phyloP scores from a whole-genome alignment of 805 yeast genomes.

The Lipomyces yamanashiensis region DNA sequence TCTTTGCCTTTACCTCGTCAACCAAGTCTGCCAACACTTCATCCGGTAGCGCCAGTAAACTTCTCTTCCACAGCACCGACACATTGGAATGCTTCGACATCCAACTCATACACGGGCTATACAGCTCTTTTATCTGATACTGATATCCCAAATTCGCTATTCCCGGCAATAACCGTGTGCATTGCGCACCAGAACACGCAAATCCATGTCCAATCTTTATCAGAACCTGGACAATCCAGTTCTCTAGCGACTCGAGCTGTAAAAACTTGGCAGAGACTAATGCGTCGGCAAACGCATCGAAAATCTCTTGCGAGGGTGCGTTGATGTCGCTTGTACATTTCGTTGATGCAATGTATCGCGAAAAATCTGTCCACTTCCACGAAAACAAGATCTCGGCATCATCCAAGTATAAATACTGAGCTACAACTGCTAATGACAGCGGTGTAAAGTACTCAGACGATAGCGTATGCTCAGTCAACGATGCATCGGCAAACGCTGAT shows the following conservation, averaged over 20 bases:
- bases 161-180: constrained; percentile 26
- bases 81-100: constrained; percentile 29
- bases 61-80: constrained; percentile 30
- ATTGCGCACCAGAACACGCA: constrained; percentile 31
- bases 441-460: constrained; percentile 37
- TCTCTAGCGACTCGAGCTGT: constrained; percentile 33
- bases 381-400: constrained; percentile 33
- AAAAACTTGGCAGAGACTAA: constrained; percentile 34
- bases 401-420: constrained; percentile 32
- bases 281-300: constrained; percentile 32
- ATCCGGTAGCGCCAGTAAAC: constrained; percentile 24
- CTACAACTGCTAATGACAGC: constrained; percentile 33
- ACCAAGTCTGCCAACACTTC: constrained; percentile 26
- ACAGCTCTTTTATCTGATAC: constrained; percentile 22
- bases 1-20: constrained; percentile 22
- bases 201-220: constrained; percentile 29
- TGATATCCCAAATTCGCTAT: constrained; percentile 32
- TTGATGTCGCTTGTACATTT: constrained; percentile 33
- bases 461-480: constrained; percentile 23
- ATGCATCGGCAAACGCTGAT: constrained; percentile 35
- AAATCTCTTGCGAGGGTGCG: constrained; percentile 33
- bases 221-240: constrained; percentile 29
- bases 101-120: constrained; percentile 32
- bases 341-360: constrained; percentile 27
- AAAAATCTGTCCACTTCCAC: constrained; percentile 37